phyloP scores from a whole-genome alignment of 192 early-diverging fungal genomes.

The Coemansia sp. region DNA sequence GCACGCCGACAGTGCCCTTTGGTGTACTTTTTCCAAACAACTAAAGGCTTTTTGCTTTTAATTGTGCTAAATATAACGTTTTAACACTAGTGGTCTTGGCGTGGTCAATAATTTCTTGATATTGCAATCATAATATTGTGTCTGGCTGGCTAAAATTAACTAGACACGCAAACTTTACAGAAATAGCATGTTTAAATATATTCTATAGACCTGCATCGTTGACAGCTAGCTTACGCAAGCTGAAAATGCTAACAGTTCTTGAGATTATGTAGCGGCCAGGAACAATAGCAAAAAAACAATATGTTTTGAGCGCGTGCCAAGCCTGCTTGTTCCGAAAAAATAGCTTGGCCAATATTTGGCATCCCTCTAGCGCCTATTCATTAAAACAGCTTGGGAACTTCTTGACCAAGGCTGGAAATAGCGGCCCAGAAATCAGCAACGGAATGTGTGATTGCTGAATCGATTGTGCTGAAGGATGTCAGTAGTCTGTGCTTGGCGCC shows the following conservation, averaged over 20 bases:
- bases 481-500: neutral
- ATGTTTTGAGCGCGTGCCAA: neutral
- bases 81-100: too few relatives aligned
- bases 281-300: neutral
- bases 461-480: neutral
- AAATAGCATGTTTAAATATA: neutral
- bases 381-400: neutral
- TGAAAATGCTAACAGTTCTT: neutral
- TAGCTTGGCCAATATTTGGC: neutral
- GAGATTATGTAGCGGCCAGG: neutral
- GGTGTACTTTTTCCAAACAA: neutral
- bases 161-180: neutral
- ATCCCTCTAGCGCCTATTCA: neutral
- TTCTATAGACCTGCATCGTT: neutral
- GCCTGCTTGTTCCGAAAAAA: slow-evolving; percentile 2
- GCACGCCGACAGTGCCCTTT: neutral
- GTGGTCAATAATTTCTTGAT: too few relatives aligned
- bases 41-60: too few relatives aligned
- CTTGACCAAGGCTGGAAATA: neutral
- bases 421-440: neutral
- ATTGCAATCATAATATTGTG: too few relatives aligned
- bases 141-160: neutral
- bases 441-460: neutral
- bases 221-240: neutral
- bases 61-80: too few relatives aligned